Conservation (phyloP, 2,329 filamentous ascomycete species). For the Colletotrichum gloeosporioides region DNA sequence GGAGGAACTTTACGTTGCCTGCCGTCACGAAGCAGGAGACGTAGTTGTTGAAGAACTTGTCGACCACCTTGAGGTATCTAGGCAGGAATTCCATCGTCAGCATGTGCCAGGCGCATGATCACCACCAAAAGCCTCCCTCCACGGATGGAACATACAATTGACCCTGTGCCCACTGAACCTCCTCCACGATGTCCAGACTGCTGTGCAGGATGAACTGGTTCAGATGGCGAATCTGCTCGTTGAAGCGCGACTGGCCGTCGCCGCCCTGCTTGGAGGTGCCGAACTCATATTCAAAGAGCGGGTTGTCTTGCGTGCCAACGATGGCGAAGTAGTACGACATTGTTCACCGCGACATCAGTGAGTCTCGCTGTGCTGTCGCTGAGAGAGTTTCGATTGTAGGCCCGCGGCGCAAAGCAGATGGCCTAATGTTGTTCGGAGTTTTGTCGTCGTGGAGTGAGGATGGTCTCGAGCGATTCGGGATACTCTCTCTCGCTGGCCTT, state of each 20-base stretch:
- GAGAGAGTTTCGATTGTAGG: not conserved
- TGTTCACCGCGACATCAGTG: conserved; percentile 27
- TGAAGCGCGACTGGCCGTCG: conserved; percentile 89
- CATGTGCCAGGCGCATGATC: not conserved
- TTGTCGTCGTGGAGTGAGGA: not conserved
- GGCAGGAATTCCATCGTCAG: not conserved
- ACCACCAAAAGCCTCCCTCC: not conserved
- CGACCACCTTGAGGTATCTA: conserved; percentile 95
- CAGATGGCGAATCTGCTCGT: conserved; percentile 86
- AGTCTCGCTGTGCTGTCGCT: not conserved
- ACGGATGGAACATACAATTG: conserved; percentile 67
- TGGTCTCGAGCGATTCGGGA: not conserved
- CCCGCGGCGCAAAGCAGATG: not conserved
- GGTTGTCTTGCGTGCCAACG: conserved; percentile 92
- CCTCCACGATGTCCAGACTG: conserved; percentile 92
- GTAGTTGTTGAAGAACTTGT: conserved; percentile 96
- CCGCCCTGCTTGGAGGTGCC: conserved; percentile 95
- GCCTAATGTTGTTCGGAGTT: not conserved
- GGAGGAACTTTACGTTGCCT: conserved; percentile 90
- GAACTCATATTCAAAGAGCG: conserved; percentile 96
- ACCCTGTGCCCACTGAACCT: conserved; percentile 90
- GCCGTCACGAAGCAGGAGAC: conserved; percentile 94
- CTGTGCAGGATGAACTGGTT: conserved; percentile 98
- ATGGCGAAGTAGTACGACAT: conserved; percentile 99
- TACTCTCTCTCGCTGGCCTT: not conserved